These are phyloP conservation scores for Hyphodiscus sp. DNA, from an alignment of 2,329 filamentous ascomycete species.

Conservation along the genomic window DNA sequence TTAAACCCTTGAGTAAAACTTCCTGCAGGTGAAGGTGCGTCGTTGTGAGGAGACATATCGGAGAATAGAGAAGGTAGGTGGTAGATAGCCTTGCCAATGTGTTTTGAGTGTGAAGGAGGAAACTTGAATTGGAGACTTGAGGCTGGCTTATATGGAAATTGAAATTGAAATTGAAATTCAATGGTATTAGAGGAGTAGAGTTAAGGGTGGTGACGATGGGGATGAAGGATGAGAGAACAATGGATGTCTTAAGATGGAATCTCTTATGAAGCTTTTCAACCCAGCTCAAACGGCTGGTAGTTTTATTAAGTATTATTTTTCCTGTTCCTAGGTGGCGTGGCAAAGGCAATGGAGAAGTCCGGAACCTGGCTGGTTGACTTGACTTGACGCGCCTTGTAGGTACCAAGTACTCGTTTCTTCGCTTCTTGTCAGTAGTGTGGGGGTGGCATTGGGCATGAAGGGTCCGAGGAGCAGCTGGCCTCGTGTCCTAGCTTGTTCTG, in stretches of 20 bases:
- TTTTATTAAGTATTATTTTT: constrained; percentile 17
- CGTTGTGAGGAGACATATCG: constrained; percentile 41
- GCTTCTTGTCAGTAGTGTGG: constrained; percentile 12
- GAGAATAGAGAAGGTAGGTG: not conserved
- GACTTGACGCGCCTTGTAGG: not conserved
- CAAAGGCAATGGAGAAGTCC: not conserved
- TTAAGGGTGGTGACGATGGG: not conserved
- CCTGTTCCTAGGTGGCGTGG: constrained; percentile 20
- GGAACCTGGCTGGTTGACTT: not conserved
- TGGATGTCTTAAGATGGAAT: constrained; percentile 5
- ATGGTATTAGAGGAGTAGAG: too few relatives aligned
- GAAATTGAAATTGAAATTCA: too few relatives aligned
- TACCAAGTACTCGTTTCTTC: not conserved
- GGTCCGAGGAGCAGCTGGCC: constrained; percentile 11
- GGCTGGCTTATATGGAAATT: not conserved
- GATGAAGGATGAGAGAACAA: constrained; percentile 7
- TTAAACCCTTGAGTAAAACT: constrained; percentile 40
- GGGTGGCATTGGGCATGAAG: constrained; percentile 7
- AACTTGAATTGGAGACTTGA: not conserved
- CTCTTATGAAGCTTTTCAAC: not conserved
- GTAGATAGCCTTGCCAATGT: constrained; percentile 1
- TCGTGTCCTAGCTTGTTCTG: constrained; percentile 18
- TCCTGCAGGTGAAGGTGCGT: constrained; percentile 39
- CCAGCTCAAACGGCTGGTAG: not conserved
- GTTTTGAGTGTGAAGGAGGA: not conserved